Base-by-base conservation (phyloP, 768 basidiomycete genomes). In the Pulveroboletus ravenelii region DNA sequence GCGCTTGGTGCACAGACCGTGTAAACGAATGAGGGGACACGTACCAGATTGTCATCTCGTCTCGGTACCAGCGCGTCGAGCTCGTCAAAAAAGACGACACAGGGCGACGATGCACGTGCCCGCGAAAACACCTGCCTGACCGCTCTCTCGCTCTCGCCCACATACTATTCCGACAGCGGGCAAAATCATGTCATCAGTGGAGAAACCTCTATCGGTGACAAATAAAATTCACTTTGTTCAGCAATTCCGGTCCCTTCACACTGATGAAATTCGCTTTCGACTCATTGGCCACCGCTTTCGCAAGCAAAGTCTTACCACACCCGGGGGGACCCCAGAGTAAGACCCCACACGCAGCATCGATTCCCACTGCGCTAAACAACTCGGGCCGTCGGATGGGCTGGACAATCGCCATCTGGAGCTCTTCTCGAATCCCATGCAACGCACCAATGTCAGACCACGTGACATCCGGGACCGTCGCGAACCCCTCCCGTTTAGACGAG, bases 241-340 rank as follows among this genome's bases (percentile, higher is more conserved):
- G 72, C 47, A 98, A 64, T 62, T 99, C 96, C 0, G 96, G 96
- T 0, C 96, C 96, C 62, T 98, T 98, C 45, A 98, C 89, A 61
- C 92, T 94, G 62, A 99, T 97, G 61, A 99, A 98, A 69, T 93
- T 98, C 12, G 96, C 96, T 55, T 81, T 75, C 47, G 86, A 89
- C 72, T 97, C 96, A 65, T 93, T 97, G 9, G 96, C 96, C 5
- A 98, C 95, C 0, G 95, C 96, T 65, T 97, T 98, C 0, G 96
- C 96, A n/a, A 99, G 74, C 27, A 99, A 64, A 0, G 96, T 99
- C 72, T 98, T 99, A 5, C 96, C 96, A 63, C 95, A 98, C 10
- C 96, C 96, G 0, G 96, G 95, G 23, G 96, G 96, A 29, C 96
- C 96, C 96, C 96, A 98, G n/a, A 98, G 71, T 31, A 98, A 72